Percentiles rank a stretch among this genome's conserved stretches.
These are phyloP conservation scores for Crepidotus variabilis DNA, from an alignment of 768 basidiomycete genomes.

Conservation along the genomic window DNA sequence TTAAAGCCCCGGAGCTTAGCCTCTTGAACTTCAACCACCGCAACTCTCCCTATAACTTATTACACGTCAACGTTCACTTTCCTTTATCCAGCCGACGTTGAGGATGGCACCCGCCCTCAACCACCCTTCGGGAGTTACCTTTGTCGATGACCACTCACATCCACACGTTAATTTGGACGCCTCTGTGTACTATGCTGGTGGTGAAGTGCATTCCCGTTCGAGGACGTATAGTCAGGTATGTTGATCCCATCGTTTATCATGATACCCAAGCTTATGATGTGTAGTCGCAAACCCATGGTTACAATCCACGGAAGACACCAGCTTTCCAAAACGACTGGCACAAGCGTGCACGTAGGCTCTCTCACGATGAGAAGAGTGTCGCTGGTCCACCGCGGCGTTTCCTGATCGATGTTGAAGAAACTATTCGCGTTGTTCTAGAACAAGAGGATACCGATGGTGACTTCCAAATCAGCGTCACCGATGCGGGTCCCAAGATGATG, in stretches of 20 bases:
- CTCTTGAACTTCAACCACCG: slow-evolving; percentile 4
- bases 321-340: slow-evolving; percentile 79
- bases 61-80: slow-evolving; percentile 8
- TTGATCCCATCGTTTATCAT: neutral
- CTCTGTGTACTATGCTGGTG: slow-evolving; percentile 78
- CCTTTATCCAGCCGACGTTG: neutral
- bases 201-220: slow-evolving; percentile 74
- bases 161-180: slow-evolving; percentile 61
- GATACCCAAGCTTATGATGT: slow-evolving; percentile 5
- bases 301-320: slow-evolving; percentile 66
- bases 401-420: slow-evolving; percentile 97
- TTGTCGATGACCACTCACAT: slow-evolving; percentile 57
- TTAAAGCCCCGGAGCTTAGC: neutral
- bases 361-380: slow-evolving; percentile 87
- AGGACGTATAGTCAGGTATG: slow-evolving; percentile 87
- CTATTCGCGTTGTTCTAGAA: slow-evolving; percentile 91
- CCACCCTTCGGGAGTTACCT: slow-evolving; percentile 63
- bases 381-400: slow-evolving; percentile 84
- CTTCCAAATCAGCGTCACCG: slow-evolving; percentile 94
- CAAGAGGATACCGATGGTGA: slow-evolving; percentile 98
- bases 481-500: slow-evolving; percentile 96
- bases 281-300: slow-evolving; percentile 70
- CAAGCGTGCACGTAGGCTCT: slow-evolving; percentile 72
- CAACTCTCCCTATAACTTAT: slow-evolving; percentile 7
- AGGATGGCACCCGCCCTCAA: slow-evolving; percentile 62